A percentile compares a stretch with the other conserved stretches of the same genome.
Evolutionary conservation across 257 asterid species (phyloP).

Genomic region (Fraxinus anomala): DNA sequence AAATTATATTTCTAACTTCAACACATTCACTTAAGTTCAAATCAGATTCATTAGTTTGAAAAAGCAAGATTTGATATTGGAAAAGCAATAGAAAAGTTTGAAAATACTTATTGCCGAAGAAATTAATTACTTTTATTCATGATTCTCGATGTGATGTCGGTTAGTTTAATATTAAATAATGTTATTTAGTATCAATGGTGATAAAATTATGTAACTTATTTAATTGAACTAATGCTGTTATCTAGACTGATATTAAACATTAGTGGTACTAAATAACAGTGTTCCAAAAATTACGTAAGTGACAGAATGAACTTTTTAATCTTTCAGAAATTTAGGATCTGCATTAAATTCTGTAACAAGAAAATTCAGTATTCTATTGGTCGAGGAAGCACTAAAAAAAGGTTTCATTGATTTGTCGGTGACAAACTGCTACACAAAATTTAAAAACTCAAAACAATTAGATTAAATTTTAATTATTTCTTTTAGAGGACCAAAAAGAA

Average conservation of each 20-base stretch:
- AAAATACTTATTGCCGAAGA: not conserved
- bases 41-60: too few relatives aligned
- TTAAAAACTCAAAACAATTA: not conserved
- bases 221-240: too few relatives aligned
- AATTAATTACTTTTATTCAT: not conserved
- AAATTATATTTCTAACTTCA: too few relatives aligned
- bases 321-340: slow-evolving; percentile 34
- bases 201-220: too few relatives aligned
- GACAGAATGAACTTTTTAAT: slow-evolving; percentile 23
- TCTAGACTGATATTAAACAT: too few relatives aligned
- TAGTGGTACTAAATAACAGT: too few relatives aligned
- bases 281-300: not conserved
- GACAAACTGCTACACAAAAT: slow-evolving; percentile 23
- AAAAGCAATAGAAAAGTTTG: not conserved
- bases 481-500: slow-evolving; percentile 21
- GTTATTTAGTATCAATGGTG: too few relatives aligned
- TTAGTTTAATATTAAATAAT: slow-evolving; percentile 10
- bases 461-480: not conserved
- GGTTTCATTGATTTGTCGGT: slow-evolving; percentile 39
- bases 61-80: too few relatives aligned
- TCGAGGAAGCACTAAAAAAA: not conserved
- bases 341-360: slow-evolving; percentile 30
- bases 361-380: slow-evolving; percentile 19
- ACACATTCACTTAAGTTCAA: too few relatives aligned
- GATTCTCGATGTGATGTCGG: not conserved